These are phyloP conservation scores for Mycena galericulata DNA, from an alignment of 768 basidiomycete species.

Conservation along the genomic window DNA sequence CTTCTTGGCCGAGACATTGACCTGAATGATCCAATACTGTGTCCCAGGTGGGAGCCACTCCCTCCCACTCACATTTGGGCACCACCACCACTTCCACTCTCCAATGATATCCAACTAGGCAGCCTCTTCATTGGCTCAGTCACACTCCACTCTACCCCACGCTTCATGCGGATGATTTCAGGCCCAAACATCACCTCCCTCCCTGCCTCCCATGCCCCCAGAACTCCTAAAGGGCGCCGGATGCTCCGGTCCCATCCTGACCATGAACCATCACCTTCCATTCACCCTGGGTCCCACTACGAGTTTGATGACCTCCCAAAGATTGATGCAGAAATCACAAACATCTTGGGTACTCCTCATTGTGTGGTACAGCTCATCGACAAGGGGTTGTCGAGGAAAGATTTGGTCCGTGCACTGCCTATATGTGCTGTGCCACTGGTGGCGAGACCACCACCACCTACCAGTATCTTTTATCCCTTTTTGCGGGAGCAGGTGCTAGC, in stretches of 20 bases:
- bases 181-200: neutral
- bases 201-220: neutral
- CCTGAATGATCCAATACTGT: neutral
- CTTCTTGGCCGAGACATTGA: conserved; percentile 9
- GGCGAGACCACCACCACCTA: conserved; percentile 6
- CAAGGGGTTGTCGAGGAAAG: neutral
- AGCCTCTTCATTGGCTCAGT: neutral
- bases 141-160: neutral
- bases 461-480: conserved; percentile 19
- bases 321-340: neutral
- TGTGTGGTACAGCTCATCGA: neutral
- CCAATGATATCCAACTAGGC: neutral
- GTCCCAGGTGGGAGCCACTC: conserved; percentile 5
- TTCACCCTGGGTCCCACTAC: neutral
- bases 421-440: neutral
- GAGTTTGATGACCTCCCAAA: conserved; percentile 17
- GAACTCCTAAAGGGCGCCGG: neutral
- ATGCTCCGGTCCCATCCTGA: neutral
- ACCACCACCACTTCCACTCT: conserved; percentile 14
- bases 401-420: conserved; percentile 15
- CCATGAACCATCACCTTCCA: neutral
- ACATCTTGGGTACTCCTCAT: neutral
- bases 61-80: neutral
- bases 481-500: conserved; percentile 5
- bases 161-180: neutral